Evolutionary conservation across 768 basidiomycete genomes (phyloP).

Genomic region (Kwoniella heveanensis): DNA sequence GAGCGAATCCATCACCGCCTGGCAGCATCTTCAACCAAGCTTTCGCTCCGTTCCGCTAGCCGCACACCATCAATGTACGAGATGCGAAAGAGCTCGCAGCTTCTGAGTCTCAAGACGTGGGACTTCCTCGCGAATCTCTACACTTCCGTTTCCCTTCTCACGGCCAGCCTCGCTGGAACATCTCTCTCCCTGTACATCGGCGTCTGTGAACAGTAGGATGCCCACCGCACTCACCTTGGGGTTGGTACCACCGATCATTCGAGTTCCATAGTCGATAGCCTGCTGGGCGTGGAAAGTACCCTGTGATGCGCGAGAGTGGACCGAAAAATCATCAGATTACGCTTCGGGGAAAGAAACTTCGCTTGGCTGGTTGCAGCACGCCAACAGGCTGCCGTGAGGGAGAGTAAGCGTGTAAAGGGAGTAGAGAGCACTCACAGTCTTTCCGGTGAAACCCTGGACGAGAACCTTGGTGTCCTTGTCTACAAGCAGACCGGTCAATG

Average conservation of each 20-base stretch:
- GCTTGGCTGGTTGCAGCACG: neutral
- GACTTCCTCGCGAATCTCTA: too few species aligned
- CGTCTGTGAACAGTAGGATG: neutral
- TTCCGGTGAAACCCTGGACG: conserved; percentile 82
- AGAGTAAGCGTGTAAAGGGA: too few species aligned
- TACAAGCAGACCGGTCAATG: too few species aligned
- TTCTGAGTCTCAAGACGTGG: too few species aligned
- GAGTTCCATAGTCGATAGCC: conserved; percentile 91
- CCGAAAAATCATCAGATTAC: neutral
- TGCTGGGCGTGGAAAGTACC: conserved; percentile 96
- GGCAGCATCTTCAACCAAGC: too few species aligned
- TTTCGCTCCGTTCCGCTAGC: too few species aligned
- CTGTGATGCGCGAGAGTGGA: conserved; percentile 53
- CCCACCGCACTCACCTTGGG: conserved; percentile 58
- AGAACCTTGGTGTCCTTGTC: conserved; percentile 90
- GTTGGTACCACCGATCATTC: conserved; percentile 91
- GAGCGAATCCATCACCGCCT: too few species aligned
- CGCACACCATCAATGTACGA: too few species aligned
- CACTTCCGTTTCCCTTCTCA: neutral
- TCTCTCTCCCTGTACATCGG: too few species aligned
- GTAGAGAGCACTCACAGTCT: conserved; percentile 67
- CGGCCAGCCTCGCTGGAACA: too few species aligned
- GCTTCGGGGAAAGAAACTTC: neutral
- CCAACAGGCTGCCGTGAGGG: too few species aligned
- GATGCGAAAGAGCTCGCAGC: too few species aligned